phyloP scores from a whole-genome alignment of 495 filamentous ascomycete species.

The Jackrogersella multiformis region DNA sequence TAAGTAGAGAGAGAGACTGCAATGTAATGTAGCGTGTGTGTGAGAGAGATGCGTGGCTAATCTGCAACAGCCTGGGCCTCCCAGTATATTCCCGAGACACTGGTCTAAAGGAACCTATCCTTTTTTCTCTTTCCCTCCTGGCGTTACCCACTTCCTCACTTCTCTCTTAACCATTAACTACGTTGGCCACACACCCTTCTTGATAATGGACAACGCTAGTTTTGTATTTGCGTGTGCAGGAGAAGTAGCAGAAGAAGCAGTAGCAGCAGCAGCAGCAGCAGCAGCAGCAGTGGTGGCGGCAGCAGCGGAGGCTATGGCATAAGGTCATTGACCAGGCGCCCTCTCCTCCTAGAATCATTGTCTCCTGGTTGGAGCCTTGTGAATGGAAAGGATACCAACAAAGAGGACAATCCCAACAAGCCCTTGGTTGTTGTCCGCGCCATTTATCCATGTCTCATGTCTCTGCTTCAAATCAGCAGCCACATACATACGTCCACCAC shows the following conservation, averaged over 20 bases:
- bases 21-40: conserved; percentile 5
- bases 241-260: too few relatives aligned
- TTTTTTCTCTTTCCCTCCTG: conserved; percentile 13
- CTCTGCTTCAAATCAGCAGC: conserved; percentile 35
- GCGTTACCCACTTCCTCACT: conserved; percentile 6
- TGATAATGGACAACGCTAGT: conserved; percentile 34
- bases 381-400: conserved; percentile 47
- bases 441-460: conserved; percentile 44
- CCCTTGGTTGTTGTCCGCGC: conserved; percentile 39
- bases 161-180: conserved; percentile 11
- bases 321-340: conserved; percentile 44
- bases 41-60: conserved; percentile 37
- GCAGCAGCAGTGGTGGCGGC: conserved; percentile 6
- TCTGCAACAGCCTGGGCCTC: conserved; percentile 42
- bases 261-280: background rate
- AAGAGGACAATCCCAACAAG: conserved; percentile 54
- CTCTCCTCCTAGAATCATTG: conserved; percentile 45
- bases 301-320: conserved; percentile 24
- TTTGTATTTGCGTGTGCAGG: conserved; percentile 26
- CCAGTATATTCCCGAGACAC: conserved; percentile 57
- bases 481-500: conserved; percentile 25
- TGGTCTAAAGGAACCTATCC: conserved; percentile 32
- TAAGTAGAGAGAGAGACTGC: background rate
- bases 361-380: conserved; percentile 37
- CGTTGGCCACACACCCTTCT: conserved; percentile 27